A percentile compares a stretch with the other conserved stretches of the same genome.
Evolutionary conservation across 2,329 filamentous ascomycete genomes (phyloP).

Genomic region (Pseudocercospora vitis): DNA sequence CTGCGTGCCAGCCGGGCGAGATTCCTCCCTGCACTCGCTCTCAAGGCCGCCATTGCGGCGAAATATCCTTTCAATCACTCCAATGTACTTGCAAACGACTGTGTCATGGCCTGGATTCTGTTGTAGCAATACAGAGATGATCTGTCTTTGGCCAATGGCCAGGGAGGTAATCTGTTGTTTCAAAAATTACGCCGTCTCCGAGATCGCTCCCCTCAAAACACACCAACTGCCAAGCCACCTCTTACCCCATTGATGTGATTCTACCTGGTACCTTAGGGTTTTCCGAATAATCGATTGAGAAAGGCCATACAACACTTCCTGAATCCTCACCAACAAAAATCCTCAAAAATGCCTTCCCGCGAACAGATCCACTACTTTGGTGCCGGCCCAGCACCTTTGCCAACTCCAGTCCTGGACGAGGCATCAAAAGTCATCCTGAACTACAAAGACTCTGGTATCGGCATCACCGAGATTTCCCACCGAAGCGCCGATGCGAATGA

Average conservation of each 20-base stretch:
- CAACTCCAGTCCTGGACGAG: slow-evolving; percentile 74
- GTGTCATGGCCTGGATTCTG: no score
- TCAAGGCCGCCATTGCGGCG: slow-evolving; percentile 24
- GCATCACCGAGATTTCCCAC: slow-evolving; percentile 87
- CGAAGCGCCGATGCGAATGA: slow-evolving; percentile 74
- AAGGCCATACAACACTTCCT: no score
- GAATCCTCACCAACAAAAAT: background rate
- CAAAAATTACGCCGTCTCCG: background rate
- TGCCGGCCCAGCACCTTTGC: slow-evolving; percentile 83
- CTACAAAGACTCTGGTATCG: slow-evolving; percentile 77
- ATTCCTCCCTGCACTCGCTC: slow-evolving; percentile 24
- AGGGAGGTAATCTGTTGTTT: slow-evolving; percentile 15
- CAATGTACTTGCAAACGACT: no score
- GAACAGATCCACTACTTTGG: slow-evolving; percentile 82
- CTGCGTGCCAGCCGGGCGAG: slow-evolving; percentile 25
- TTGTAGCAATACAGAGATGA: background rate
- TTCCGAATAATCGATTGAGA: no score
- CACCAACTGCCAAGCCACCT: background rate
- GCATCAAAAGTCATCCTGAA: slow-evolving; percentile 78
- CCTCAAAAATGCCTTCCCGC: slow-evolving; percentile 63
- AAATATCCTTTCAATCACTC: background rate
- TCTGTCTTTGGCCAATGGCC: slow-evolving; percentile 20
- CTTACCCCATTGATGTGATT: no score
- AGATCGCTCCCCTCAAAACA: background rate
- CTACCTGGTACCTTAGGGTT: no score